phyloP scores from a whole-genome alignment of 2,329 filamentous ascomycete species.

The Xenoacremonium recifei region DNA sequence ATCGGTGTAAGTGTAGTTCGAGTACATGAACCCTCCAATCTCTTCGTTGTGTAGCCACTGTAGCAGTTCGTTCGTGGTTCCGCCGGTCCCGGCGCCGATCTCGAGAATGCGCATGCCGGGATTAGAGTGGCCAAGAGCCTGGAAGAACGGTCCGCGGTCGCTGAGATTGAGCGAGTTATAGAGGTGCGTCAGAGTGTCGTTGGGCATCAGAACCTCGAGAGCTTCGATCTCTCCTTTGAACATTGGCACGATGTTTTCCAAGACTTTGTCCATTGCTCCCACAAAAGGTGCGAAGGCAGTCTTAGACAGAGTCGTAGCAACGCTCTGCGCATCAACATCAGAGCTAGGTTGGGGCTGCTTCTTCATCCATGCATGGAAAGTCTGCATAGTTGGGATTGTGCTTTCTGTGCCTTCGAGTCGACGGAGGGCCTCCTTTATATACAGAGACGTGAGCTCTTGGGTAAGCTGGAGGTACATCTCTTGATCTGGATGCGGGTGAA shows the following conservation, averaged over 20 bases:
- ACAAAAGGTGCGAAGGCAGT: conserved; percentile 8
- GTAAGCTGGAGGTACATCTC: no score
- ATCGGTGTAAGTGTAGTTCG: conserved; percentile 39
- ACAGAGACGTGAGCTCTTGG: no score
- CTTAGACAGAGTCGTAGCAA: no score
- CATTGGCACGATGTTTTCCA: conserved; percentile 13
- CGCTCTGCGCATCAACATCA: no score
- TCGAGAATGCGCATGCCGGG: conserved; percentile 36
- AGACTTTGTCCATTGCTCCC: conserved; percentile 9
- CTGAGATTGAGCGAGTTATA: conserved; percentile 17
- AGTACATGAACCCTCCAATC: no score
- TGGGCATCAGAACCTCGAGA: conserved; percentile 30
- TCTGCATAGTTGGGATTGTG: conserved; percentile 24
- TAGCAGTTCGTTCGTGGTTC: no score
- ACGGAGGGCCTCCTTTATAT: no score
- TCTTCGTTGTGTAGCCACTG: no score
- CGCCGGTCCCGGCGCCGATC: conserved; percentile 40
- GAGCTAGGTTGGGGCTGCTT: conserved; percentile 17
- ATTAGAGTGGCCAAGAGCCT: conserved; percentile 22
- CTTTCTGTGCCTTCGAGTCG: conserved; percentile 5
- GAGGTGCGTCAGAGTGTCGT: conserved; percentile 28
- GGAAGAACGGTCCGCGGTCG: conserved; percentile 18
- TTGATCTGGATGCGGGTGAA: no score
- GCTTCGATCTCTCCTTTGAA: conserved; percentile 23
- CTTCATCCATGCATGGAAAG: conserved; percentile 27